phyloP scores from a whole-genome alignment of 495 filamentous ascomycete species.

The Haplographium delicatum region DNA sequence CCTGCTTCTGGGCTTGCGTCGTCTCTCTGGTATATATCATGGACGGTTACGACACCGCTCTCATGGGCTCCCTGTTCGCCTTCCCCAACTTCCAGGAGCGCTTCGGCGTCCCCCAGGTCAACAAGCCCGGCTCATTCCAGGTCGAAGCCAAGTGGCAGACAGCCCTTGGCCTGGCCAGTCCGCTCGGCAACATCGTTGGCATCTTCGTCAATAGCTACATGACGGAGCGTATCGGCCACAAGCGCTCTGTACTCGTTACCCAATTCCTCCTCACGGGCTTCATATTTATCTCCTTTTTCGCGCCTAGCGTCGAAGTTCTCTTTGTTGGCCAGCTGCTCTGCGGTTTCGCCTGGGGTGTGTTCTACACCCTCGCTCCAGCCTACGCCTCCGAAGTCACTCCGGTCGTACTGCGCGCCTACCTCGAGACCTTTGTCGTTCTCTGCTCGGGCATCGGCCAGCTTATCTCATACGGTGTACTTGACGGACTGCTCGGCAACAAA shows the following conservation, averaged over 20 bases:
- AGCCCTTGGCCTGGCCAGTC: too few species aligned
- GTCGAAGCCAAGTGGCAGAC: too few species aligned
- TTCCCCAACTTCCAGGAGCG: slow-evolving; percentile 16
- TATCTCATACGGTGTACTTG: slow-evolving; percentile 54
- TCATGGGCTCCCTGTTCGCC: slow-evolving; percentile 31
- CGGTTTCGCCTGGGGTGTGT: slow-evolving; percentile 47
- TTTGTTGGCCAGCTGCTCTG: slow-evolving; percentile 45
- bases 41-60: slow-evolving; percentile 38
- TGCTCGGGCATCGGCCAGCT: slow-evolving; percentile 60
- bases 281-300: slow-evolving; percentile 49
- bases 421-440: slow-evolving; percentile 40
- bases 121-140: too few species aligned
- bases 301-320: slow-evolving; percentile 38
- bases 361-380: slow-evolving; percentile 56
- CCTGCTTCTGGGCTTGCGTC: slow-evolving; percentile 27
- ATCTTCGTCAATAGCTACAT: slow-evolving; percentile 37
- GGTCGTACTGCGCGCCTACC: slow-evolving; percentile 10
- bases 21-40: slow-evolving; percentile 36
- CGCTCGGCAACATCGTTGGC: slow-evolving; percentile 38
- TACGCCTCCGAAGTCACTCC: slow-evolving; percentile 32
- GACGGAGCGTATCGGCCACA: slow-evolving; percentile 39
- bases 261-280: slow-evolving; percentile 36
- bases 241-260: slow-evolving; percentile 36
- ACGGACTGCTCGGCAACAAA: slow-evolving; percentile 29
- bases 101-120: too few species aligned